Base-by-base conservation (phyloP, 805 yeast genomes). In the Komagataella populi region DNA sequence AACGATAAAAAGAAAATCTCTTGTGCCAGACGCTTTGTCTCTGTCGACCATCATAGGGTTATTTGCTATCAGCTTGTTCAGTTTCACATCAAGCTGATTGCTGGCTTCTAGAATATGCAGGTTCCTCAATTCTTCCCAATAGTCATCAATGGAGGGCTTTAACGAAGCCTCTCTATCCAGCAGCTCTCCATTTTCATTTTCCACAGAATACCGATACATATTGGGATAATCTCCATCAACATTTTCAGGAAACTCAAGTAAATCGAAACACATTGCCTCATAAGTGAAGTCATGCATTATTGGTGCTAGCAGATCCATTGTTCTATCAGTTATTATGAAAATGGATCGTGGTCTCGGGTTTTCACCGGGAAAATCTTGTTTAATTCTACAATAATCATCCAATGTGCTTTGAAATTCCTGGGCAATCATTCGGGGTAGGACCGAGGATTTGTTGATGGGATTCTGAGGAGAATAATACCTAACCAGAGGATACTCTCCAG, bases 261-360 rank as follows among this genome's bases (percentile, higher is more conserved):
- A 14, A n/a, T 91, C 99, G 69, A 84, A 83, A 17, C 90, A 84
- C 86, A 90, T 82, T 4, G 97, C 90, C 66, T 91, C 95, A 65
- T 90, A 93, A 22, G 84, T 78, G 65, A 90, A 87, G 63, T 88
- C 96, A 64, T 93, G 98, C 51, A 90, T 66, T 48, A 93, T 63
- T 0, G 97, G 96, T 6, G 93, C 85, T 59, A 78, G 78, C 49
- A 84, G 70, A 63, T 95, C 99, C 62, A 89, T 63, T 1, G 95
- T 75, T 55, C 99, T 74, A 65, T 93, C 99, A 2, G 86, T 71
- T 17, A 93, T 78, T 39, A 93, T 65, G 56, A 91, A 73, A 0
- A 86, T 73, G 0, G 96, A 76, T 55, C 93, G 73, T 18, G 87
- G 87, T 57, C 86, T 77, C 39, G 71, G 61, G 17, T 60, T 60